phyloP scores from a whole-genome alignment of 1,284 basidiomycete genomes.

The Rhodotorula sp. region DNA sequence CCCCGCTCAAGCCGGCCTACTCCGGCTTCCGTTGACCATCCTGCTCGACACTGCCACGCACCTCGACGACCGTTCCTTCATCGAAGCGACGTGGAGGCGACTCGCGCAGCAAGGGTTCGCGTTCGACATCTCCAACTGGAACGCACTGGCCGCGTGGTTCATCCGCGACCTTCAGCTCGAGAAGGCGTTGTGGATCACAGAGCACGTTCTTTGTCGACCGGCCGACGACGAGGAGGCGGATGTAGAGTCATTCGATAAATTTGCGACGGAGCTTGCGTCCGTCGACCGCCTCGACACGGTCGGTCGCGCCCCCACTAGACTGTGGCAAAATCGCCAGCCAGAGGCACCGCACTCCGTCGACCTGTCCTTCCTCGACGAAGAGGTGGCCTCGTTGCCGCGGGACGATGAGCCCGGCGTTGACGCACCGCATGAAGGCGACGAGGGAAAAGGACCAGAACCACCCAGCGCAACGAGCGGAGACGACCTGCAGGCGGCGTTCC shows the following conservation, averaged over 20 bases:
- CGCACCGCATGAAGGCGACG: neutral
- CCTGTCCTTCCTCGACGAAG: neutral
- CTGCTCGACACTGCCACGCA: conserved; percentile 72
- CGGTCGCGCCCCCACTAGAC: neutral
- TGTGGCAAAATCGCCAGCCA: neutral
- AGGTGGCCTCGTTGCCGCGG: conserved; percentile 47
- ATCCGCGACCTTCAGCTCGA: conserved; percentile 67
- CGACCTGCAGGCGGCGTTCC: neutral
- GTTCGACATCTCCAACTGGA: conserved; percentile 92
- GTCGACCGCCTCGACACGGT: neutral
- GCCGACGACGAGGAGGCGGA: neutral
- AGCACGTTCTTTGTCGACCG: conserved; percentile 61
- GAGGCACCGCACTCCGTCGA: conserved; percentile 1
- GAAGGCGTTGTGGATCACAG: conserved; percentile 78
- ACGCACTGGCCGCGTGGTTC: conserved; percentile 73
- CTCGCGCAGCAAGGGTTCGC: conserved; percentile 68
- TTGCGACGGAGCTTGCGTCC: conserved; percentile 7
- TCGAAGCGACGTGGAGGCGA: conserved; percentile 65
- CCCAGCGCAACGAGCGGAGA: neutral
- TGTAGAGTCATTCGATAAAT: neutral
- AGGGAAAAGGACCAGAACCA: neutral
- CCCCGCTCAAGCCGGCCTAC: conserved; percentile 54
- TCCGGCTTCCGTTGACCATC: conserved; percentile 79
- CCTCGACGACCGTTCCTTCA: conserved; percentile 60
- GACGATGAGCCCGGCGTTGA: conserved; percentile 48